Evolutionary conservation across 2,329 filamentous ascomycete genomes (phyloP).

Genomic region (Fusarium beomiforme): DNA sequence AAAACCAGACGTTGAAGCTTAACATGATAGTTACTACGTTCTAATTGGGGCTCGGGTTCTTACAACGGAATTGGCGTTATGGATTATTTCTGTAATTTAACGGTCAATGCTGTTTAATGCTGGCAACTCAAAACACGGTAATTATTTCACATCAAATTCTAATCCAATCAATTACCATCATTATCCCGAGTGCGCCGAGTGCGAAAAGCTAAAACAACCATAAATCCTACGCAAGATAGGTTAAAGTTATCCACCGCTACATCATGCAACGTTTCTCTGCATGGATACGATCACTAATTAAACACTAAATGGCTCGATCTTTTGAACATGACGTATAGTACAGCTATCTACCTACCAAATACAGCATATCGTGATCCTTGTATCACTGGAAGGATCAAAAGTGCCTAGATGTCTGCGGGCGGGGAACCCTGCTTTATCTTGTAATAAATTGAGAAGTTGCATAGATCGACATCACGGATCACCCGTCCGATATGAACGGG

Average conservation of each 20-base stretch:
- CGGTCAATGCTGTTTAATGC: background rate
- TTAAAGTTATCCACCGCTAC: background rate
- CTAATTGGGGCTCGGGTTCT: no score
- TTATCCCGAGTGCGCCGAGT: background rate
- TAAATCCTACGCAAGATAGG: background rate
- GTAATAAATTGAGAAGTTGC: background rate
- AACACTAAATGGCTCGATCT: background rate
- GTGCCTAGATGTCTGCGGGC: slow-evolving; percentile 17
- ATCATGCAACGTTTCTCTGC: background rate
- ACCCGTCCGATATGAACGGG: slow-evolving; percentile 9
- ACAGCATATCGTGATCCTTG: slow-evolving; percentile 18
- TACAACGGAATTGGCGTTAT: no score
- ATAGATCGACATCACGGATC: slow-evolving; percentile 15
- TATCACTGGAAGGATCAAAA: slow-evolving; percentile 17
- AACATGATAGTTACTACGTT: fast-evolving
- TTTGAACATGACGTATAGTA: background rate
- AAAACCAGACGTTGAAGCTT: no score
- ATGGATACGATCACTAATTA: background rate
- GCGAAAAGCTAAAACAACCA: background rate
- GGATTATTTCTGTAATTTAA: fast-evolving
- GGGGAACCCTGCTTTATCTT: slow-evolving; percentile 30
- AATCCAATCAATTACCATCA: background rate
- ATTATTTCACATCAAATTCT: background rate
- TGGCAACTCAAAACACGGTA: background rate
- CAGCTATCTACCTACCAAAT: slow-evolving; percentile 23